Conservation (phyloP, 208 protist species). For the Sergeia podlipaevii region DNA sequence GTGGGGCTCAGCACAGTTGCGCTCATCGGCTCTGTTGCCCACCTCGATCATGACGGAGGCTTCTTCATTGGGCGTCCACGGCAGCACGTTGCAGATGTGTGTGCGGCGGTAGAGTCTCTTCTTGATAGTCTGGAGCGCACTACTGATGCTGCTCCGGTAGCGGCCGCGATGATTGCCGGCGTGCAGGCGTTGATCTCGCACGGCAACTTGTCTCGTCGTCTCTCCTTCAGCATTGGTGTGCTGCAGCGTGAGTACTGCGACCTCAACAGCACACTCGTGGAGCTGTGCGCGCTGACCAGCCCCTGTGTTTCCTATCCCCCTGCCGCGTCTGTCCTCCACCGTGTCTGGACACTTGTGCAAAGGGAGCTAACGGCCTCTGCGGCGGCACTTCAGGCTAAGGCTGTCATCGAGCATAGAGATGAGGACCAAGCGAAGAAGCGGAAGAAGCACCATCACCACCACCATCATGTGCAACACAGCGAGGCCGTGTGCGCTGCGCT, state of each 20-base stretch:
- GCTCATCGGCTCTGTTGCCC: conserved; percentile 25
- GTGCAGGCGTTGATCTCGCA: conserved; percentile 22
- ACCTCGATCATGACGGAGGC: conserved; percentile 31
- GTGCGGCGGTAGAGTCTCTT: conserved; percentile 1
- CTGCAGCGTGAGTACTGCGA: conserved; percentile 32
- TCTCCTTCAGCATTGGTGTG: conserved; percentile 38
- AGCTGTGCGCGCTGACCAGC: conserved; percentile 17
- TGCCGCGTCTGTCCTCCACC: conserved; percentile 22
- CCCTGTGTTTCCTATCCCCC: conserved; percentile 1
- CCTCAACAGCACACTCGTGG: conserved; percentile 22
- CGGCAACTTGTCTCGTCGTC: conserved; percentile 19
- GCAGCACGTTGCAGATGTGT: neutral
- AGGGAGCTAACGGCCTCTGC: conserved; percentile 23
- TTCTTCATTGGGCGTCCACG: conserved; percentile 42
- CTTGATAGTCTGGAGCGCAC: conserved; percentile 1
- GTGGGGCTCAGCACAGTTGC: conserved; percentile 32
- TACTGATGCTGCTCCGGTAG: conserved; percentile 5
- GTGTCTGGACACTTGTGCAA: conserved; percentile 22
- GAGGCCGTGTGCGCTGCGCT: no score
- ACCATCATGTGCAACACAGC: no score
- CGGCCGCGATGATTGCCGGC: conserved; percentile 19
- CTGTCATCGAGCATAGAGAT: neutral
- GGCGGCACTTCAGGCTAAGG: neutral
- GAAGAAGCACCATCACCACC: no score
- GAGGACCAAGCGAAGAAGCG: no score